Percentiles rank a stretch among this genome's conserved stretches.
Conservation (phyloP, 768 basidiomycete genomes). For the Sarcomyxa edulis region DNA sequence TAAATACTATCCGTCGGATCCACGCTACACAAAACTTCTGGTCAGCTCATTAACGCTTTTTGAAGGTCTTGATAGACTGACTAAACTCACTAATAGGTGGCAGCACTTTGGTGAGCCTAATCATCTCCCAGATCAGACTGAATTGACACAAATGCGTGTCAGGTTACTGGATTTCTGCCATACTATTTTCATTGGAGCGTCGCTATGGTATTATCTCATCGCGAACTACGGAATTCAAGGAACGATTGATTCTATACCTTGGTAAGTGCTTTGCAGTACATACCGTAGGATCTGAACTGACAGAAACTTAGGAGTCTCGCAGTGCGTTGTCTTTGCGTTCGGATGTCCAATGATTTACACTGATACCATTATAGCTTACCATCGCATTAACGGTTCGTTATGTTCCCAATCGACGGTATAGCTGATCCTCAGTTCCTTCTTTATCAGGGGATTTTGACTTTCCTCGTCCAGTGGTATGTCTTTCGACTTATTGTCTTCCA, state of each 20-base stretch:
- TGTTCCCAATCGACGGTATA: background rate
- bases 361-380: conserved; percentile 12
- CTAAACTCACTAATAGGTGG: conserved; percentile 3
- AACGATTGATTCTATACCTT: conserved; percentile 21
- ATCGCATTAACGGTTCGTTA: conserved; percentile 20
- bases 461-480: conserved; percentile 34
- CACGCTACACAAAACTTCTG: conserved; percentile 9
- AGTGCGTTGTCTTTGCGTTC: conserved; percentile 1
- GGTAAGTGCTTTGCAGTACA: conserved; percentile 13
- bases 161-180: conserved; percentile 25
- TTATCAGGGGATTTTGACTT: conserved; percentile 31
- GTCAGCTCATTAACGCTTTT: conserved; percentile 1
- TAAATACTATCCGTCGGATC: conserved; percentile 15
- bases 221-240: conserved; percentile 17
- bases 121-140: background rate
- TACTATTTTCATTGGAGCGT: conserved; percentile 24
- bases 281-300: background rate
- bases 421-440: background rate
- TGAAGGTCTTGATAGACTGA: background rate
- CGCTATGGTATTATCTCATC: conserved; percentile 28
- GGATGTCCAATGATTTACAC: background rate
- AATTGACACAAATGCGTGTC: background rate
- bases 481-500: background rate
- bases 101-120: conserved; percentile 7
- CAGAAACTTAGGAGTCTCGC: conserved; percentile 2